Evolutionary conservation across 1,139 yeast genomes (phyloP).

Genomic region (Kodamaea suecica): DNA sequence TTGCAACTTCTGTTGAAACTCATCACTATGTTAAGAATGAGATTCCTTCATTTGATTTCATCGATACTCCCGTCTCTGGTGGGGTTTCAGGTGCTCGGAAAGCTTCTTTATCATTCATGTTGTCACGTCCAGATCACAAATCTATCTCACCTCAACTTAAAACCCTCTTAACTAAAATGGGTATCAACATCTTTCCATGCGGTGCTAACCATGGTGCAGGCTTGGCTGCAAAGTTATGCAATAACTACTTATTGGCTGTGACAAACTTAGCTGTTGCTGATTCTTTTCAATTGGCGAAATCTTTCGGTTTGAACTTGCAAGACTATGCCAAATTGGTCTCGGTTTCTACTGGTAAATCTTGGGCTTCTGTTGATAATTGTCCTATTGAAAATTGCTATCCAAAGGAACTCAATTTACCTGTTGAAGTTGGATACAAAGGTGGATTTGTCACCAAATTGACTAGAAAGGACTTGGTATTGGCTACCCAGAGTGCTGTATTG

Average conservation of each 20-base stretch:
- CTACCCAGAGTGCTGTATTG: constrained; percentile 46
- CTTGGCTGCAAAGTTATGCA: constrained; percentile 57
- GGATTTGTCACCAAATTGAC: constrained; percentile 57
- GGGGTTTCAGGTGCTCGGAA: constrained; percentile 60
- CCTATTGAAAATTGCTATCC: constrained; percentile 56
- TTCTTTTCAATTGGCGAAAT: constrained; percentile 56
- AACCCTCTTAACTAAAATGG: constrained; percentile 46
- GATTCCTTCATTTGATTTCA: constrained; percentile 39
- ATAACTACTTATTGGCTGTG: constrained; percentile 56
- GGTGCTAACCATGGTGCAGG: constrained; percentile 54
- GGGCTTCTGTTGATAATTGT: constrained; percentile 61
- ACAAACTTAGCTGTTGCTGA: constrained; percentile 61
- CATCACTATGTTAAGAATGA: constrained; percentile 34
- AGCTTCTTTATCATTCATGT: constrained; percentile 57
- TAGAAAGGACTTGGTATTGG: constrained; percentile 56
- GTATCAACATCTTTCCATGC: constrained; percentile 51
- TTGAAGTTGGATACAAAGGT: constrained; percentile 47
- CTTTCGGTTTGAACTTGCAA: constrained; percentile 49
- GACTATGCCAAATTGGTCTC: constrained; percentile 52
- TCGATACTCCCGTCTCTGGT: constrained; percentile 63
- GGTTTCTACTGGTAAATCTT: constrained; percentile 57
- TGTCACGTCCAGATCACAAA: constrained; percentile 36
- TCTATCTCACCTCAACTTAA: constrained; percentile 27
- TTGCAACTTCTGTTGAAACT: constrained; percentile 44
- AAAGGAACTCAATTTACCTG: constrained; percentile 40